Evolutionary conservation across 2,329 filamentous ascomycete species (phyloP).

Genomic region (Colletotrichum sp.): DNA sequence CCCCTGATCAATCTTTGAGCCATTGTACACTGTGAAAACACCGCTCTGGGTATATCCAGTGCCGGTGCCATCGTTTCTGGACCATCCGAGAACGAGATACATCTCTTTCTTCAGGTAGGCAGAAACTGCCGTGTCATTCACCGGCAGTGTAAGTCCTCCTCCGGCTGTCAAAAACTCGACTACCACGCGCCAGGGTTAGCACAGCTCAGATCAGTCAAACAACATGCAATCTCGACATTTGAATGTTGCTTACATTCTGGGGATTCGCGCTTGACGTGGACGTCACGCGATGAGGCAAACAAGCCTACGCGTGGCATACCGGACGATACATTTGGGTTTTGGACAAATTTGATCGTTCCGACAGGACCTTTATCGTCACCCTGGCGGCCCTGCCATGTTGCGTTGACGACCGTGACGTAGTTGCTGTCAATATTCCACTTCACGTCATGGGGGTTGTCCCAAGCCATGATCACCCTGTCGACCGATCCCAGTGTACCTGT

Average conservation of each 20-base stretch:
- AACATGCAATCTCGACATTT: background rate
- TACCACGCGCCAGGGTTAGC: background rate
- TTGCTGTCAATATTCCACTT: background rate
- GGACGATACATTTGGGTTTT: background rate
- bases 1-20: background rate
- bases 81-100: background rate
- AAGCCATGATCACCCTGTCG: background rate
- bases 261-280: background rate
- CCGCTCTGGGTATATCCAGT: background rate
- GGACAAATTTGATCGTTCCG: background rate
- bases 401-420: background rate
- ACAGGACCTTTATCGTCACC: background rate
- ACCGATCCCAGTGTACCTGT: background rate
- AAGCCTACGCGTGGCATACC: background rate
- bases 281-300: background rate
- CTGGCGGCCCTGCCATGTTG: background rate
- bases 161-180: background rate
- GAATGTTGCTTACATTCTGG: background rate
- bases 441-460: background rate
- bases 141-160: background rate
- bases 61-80: too few species aligned
- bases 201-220: background rate
- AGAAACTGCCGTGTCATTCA: background rate
- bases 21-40: background rate
- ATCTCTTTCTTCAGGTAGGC: background rate